Evolutionary conservation across 2,329 filamentous ascomycete species (phyloP), one percentile per base, ranked within the genome.

Genomic region (Verticillium albo-atrum): DNA sequence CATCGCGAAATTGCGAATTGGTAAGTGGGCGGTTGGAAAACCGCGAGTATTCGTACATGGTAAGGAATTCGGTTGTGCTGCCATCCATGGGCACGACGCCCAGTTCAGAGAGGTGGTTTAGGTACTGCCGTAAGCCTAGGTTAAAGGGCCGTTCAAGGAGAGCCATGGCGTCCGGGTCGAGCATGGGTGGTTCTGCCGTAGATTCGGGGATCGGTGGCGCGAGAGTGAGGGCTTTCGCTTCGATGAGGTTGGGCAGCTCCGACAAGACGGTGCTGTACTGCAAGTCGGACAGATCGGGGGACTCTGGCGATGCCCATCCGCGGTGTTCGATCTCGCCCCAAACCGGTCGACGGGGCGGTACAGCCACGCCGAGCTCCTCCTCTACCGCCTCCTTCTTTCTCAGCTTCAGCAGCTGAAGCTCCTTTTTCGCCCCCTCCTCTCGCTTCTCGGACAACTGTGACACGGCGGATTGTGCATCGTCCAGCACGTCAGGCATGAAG

Each of bases 211-310:
- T 79, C 1, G 80, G 78, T 30, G 88, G 91, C 0, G 90, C 91
- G 37, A 97, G 82, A 0, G 91, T 92, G n/a, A 97, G 86, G 1
- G 92, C 94, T 72, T 94, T 94, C 10, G 91, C 94, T 77, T 98
- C 94, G 63, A 98, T 90, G 28, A 98, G 81, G 69, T 96, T 89
- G 1, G 93, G 91, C 26, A 99, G 80, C 73, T 98, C 94, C 37
- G 84, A 82, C 20, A 97, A 80, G 26, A 99, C 91, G 2, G 87
- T 86, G 66, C 82, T 83, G 73, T 96, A 98, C 64, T 96, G 87
- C n/a, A 98, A 76, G 68, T 91, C 86, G 4, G 91, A 87, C 20
- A 95, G 76, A 68, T 95, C 90, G 9, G 83, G 78, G 1, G 86
- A 89, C 30, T 84, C 83, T 6, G 94, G 94, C 2, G 92, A 90